phyloP scores from a whole-genome alignment of 106 monocot species.

The Dendrobium catenatum region DNA sequence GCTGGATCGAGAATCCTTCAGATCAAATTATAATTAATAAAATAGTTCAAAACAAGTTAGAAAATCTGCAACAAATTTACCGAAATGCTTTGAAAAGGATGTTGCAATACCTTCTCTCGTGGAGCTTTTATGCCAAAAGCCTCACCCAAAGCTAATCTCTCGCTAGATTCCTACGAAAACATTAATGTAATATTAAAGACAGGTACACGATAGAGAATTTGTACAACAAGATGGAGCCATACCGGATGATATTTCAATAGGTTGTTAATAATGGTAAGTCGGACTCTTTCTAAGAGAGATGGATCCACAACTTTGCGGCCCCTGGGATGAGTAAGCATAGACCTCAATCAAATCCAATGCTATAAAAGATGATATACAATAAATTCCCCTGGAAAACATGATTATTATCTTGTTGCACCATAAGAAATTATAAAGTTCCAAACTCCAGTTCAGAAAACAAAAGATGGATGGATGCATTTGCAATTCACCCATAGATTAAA shows the following conservation, averaged over 20 bases:
- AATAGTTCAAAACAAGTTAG: background rate
- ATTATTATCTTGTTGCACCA: background rate
- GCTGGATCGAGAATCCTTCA: background rate
- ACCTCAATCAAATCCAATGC: background rate
- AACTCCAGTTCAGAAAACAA: background rate
- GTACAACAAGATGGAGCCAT: constrained; percentile 12
- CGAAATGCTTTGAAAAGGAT: background rate
- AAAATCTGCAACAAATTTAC: background rate
- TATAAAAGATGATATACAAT: background rate
- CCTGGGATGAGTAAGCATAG: constrained; percentile 21
- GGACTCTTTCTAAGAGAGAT: constrained; percentile 70
- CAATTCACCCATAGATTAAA: background rate
- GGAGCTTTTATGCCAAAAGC: constrained; percentile 94
- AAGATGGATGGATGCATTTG: background rate
- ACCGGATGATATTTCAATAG: constrained; percentile 92
- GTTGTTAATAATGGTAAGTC: constrained; percentile 90
- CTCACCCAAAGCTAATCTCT: constrained; percentile 90
- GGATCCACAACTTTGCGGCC: constrained; percentile 93
- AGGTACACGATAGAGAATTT: background rate
- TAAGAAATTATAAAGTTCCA: background rate
- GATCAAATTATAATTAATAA: background rate
- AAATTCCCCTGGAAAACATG: background rate
- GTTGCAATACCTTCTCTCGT: constrained; percentile 44
- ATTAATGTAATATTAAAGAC: background rate
- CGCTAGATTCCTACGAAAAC: constrained; percentile 76